Percentiles rank a stretch among this genome's conserved stretches.
phyloP scores from a whole-genome alignment of 805 yeast genomes.

The Debaryomyces tyrocola region DNA sequence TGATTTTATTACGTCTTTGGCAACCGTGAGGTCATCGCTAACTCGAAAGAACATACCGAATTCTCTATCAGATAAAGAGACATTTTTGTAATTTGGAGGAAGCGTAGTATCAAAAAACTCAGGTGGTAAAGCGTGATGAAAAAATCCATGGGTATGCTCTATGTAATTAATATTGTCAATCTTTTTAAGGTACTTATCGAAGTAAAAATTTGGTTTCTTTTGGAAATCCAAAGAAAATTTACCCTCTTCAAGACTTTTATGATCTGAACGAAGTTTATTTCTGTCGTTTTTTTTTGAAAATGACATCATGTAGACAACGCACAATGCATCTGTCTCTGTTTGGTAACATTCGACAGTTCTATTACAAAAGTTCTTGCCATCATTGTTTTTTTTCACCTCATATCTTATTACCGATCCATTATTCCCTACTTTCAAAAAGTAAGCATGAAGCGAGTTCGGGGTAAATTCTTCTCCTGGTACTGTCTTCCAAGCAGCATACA shows the following conservation, averaged over 20 bases:
- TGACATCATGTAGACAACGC: constrained; percentile 29
- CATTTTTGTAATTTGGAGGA: constrained; percentile 1
- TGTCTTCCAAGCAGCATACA: constrained; percentile 28
- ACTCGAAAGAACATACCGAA: constrained; percentile 31
- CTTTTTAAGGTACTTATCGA: constrained; percentile 13
- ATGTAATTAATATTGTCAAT: constrained; percentile 17
- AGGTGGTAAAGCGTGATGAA: constrained; percentile 27
- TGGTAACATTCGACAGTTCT: constrained; percentile 29
- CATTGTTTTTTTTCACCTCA: constrained; percentile 30
- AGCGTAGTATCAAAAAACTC: constrained; percentile 17
- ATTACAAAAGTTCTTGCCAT: constrained; percentile 37
- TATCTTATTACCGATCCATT: constrained; percentile 20
- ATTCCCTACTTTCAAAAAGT: constrained; percentile 22
- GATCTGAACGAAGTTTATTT: constrained; percentile 17
- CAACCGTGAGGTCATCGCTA: constrained; percentile 23
- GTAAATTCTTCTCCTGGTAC: constrained; percentile 24
- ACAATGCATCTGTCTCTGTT: constrained; percentile 16
- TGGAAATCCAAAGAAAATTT: constrained; percentile 20
- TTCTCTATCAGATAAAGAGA: constrained; percentile 14
- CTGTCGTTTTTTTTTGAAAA: constrained; percentile 33
- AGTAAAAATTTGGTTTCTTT: constrained; percentile 17
- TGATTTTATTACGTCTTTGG: constrained; percentile 18
- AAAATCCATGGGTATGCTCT: constrained; percentile 23
- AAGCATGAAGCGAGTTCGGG: constrained; percentile 38
- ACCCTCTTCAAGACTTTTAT: constrained; percentile 16